Evolutionary conservation across 768 basidiomycete genomes (phyloP).

Genomic region (Boletus barrowsii): DNA sequence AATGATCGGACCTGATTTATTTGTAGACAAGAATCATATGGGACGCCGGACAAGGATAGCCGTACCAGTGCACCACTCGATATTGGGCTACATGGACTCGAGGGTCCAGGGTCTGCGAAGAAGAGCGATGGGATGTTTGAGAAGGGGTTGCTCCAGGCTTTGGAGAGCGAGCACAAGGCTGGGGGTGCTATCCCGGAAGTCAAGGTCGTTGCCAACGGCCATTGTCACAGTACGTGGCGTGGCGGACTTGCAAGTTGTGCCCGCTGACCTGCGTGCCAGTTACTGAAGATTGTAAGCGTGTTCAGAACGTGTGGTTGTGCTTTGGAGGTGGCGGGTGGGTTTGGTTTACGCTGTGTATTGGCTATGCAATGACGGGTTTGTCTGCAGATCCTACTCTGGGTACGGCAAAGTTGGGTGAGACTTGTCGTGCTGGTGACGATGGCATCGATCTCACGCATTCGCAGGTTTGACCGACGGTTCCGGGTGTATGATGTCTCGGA

Average conservation of each 20-base stretch:
- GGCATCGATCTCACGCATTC: conserved; percentile 1
- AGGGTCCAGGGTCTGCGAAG: conserved; percentile 60
- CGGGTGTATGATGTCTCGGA: conserved; percentile 84
- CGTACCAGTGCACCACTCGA: conserved; percentile 62
- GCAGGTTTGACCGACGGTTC: conserved; percentile 87
- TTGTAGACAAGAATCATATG: conserved; percentile 71
- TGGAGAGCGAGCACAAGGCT: conserved; percentile 64
- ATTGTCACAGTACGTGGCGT: conserved; percentile 67
- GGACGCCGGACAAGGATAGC: conserved; percentile 61
- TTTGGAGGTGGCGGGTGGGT: conserved; percentile 83
- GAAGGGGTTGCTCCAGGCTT: conserved; percentile 69
- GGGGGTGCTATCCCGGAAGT: conserved; percentile 59
- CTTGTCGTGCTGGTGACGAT: background rate
- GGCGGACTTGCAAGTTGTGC: background rate
- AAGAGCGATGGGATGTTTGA: conserved; percentile 81
- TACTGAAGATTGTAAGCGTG: conserved; percentile 84
- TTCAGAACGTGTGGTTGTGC: conserved; percentile 87
- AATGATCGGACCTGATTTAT: background rate
- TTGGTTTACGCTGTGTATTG: background rate
- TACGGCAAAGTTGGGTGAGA: conserved; percentile 73
- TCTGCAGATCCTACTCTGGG: conserved; percentile 69
- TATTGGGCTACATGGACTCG: conserved; percentile 61
- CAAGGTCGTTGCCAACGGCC: conserved; percentile 88
- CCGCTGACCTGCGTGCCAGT: conserved; percentile 41
- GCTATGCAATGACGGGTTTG: background rate